A percentile compares a stretch with the other conserved stretches of the same genome.
Evolutionary conservation across 108 stramenopile genomes (phyloP).

Genomic region (Fistulifera pelliculosa): DNA sequence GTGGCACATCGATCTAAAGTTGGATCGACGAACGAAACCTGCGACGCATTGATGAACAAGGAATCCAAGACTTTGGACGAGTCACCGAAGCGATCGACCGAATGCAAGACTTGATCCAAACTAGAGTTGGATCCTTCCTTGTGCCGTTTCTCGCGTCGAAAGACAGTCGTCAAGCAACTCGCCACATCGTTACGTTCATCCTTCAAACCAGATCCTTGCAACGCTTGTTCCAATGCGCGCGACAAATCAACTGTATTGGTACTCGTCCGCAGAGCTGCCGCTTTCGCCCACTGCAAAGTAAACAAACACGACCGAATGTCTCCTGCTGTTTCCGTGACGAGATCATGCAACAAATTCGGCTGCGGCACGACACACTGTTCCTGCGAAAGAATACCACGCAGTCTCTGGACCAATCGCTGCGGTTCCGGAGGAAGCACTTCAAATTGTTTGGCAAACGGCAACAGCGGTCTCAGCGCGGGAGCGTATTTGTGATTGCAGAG

Average conservation of each 20-base stretch:
- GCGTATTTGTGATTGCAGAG: slow-evolving; percentile 98
- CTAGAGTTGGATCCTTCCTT: slow-evolving; percentile 4
- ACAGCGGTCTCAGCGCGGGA: slow-evolving; percentile 84
- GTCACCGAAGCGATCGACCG: slow-evolving; percentile 42
- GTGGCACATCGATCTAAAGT: slow-evolving; percentile 61
- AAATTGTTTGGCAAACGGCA: slow-evolving; percentile 80
- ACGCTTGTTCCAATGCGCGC: slow-evolving; percentile 27
- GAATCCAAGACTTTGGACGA: slow-evolving; percentile 54
- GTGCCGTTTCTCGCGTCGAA: slow-evolving; percentile 20
- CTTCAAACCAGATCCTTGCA: slow-evolving; percentile 61
- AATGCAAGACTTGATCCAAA: background rate
- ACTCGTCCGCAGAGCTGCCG: slow-evolving; percentile 19
- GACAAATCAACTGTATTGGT: slow-evolving; percentile 45
- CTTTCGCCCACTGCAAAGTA: slow-evolving; percentile 86
- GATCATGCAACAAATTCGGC: slow-evolving; percentile 45
- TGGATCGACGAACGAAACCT: slow-evolving; percentile 72
- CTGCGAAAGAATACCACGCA: slow-evolving; percentile 60
- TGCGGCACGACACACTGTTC: slow-evolving; percentile 57
- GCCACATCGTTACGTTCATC: slow-evolving; percentile 66
- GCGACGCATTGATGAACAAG: slow-evolving; percentile 56
- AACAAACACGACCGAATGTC: slow-evolving; percentile 90
- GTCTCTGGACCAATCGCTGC: slow-evolving; percentile 65
- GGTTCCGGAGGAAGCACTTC: slow-evolving; percentile 63
- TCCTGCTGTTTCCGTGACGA: slow-evolving; percentile 58
- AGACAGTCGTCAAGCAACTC: slow-evolving; percentile 45